These are phyloP conservation scores for Amaranthus hypochondriacus DNA, from an alignment of 148 eudicot genomes.

Conservation along the genomic window DNA sequence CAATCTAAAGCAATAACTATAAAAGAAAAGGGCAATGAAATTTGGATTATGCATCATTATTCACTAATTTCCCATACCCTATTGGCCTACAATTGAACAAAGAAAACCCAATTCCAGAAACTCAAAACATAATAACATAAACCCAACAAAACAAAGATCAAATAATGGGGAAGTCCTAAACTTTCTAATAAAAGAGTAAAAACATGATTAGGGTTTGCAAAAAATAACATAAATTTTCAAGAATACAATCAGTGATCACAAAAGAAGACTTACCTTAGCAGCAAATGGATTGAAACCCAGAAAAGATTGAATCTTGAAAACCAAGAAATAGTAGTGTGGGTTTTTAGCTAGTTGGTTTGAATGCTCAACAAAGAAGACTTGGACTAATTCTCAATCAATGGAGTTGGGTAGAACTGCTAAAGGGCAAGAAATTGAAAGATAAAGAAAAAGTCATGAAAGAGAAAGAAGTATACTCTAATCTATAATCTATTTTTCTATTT, in stretches of 20 bases:
- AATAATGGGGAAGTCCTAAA: not conserved
- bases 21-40: not conserved
- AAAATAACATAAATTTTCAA: not conserved
- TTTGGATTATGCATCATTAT: not conserved
- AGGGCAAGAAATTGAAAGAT: not conserved
- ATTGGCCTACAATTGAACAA: not conserved
- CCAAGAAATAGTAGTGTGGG: not conserved
- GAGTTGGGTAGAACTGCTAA: not conserved
- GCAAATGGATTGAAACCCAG: not conserved
- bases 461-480: not conserved
- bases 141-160: not conserved
- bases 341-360: not conserved
- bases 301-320: not conserved
- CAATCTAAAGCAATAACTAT: not conserved
- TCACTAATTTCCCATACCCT: not conserved
- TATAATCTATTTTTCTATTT: too few species aligned
- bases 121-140: not conserved
- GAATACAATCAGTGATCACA: not conserved
- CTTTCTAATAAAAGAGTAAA: not conserved
- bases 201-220: conserved; percentile 10
- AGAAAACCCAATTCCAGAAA: not conserved
- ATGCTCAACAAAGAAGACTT: not conserved
- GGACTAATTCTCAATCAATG: conserved; percentile 4
- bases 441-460: not conserved
- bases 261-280: not conserved